Base-by-base conservation (phyloP, 768 basidiomycete genomes). In the Xerocomellus dryophilus region DNA sequence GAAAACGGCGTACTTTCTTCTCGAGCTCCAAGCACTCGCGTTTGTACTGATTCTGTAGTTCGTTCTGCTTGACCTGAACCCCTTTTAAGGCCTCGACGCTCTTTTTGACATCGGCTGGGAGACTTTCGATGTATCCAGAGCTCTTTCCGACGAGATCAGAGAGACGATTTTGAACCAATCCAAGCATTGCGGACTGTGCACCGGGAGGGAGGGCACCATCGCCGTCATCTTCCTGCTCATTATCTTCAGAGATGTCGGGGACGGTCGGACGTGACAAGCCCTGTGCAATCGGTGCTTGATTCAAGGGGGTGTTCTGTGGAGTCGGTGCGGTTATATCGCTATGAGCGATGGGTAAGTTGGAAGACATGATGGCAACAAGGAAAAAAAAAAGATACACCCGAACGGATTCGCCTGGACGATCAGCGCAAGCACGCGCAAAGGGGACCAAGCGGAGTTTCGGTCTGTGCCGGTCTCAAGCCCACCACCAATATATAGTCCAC, bases 11-110 rank as follows among this genome's bases (percentile, higher is more conserved):
- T 60, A 91, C 93, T 80, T 96, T 97, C 77, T 94, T 92, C 79
- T 98, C 95, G 51, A 98, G 80, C 72, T 95, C 92, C 43, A 97
- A 78, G 65, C 94, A 92, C 71, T 98, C 96, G 67, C 86, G 82
- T 74, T 98, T 97, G 79, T 95, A 70, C 78, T 93, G 82, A 64
- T 88, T 88, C 69, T 97, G 93, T 41, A 98, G 80, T 63, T 92
- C 87, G 61, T 86, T 84, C 72, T 97, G 93, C 75, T 93, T 86
- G 63, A 84, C 84, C 73, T 98, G 96, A 41, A 99, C 80, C 48
- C 95, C 96, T 71, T 97, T 96, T 67, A 99, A 78, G 15, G 85
- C 96, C 74, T 95, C 90, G 63, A 99, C 74, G 64, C 85, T 89
- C 71, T 84, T 77, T 75, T 90, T 90, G 65, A 95, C 84, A 41